Evolutionary conservation across 176 grass and related monocot species (phyloP).

Genomic region (Eragrostis curvula): DNA sequence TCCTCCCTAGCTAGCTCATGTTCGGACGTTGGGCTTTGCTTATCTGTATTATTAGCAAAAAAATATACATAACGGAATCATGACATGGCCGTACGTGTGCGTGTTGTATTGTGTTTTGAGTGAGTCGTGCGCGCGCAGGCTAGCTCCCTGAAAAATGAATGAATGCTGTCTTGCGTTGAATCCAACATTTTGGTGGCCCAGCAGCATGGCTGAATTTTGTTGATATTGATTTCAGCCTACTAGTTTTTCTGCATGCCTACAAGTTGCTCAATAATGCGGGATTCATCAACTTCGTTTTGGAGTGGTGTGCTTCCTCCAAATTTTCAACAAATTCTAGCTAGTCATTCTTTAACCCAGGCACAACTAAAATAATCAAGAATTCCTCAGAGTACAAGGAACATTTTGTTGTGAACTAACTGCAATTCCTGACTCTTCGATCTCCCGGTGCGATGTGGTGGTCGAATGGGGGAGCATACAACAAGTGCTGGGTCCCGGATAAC

Average conservation of each 20-base stretch:
- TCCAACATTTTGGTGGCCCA: background rate
- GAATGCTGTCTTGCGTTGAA: too few relatives aligned
- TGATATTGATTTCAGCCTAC: background rate
- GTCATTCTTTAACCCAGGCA: background rate
- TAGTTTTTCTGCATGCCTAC: constrained; percentile 10
- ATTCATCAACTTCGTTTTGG: background rate
- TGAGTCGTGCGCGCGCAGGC: too few relatives aligned
- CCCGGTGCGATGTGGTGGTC: too few relatives aligned
- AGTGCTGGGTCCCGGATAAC: too few relatives aligned
- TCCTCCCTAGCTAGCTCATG: too few relatives aligned
- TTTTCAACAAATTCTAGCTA: background rate
- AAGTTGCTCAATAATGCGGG: constrained; percentile 9
- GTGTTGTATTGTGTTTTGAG: too few relatives aligned
- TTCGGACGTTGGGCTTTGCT: too few relatives aligned
- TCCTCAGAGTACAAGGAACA: background rate
- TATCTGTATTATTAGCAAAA: too few relatives aligned
- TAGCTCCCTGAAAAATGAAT: too few relatives aligned
- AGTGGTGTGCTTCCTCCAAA: background rate
- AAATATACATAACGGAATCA: too few relatives aligned
- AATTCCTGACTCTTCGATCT: constrained; percentile 13
- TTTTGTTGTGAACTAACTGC: constrained; percentile 21
- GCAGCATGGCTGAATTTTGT: background rate
- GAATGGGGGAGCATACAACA: too few relatives aligned
- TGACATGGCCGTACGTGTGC: too few relatives aligned
- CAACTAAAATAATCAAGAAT: background rate